Percentiles rank a stretch among this genome's conserved stretches.
Evolutionary conservation across 164 flowering plant genomes (phyloP).

Genomic region (Vitis amurensis): DNA sequence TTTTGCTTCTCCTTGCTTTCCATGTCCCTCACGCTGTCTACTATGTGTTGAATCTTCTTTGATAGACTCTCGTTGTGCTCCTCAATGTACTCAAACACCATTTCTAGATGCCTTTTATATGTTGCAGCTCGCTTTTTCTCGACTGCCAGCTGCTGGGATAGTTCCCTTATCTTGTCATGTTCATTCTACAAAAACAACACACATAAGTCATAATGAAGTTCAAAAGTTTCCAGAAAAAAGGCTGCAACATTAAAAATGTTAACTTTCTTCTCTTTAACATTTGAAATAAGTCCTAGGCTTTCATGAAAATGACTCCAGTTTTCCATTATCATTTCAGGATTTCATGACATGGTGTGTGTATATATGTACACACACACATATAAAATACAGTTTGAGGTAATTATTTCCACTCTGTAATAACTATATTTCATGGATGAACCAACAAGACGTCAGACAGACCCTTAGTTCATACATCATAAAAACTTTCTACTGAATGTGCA

Average conservation of each 20-base stretch:
- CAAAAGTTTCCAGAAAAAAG: too few relatives aligned
- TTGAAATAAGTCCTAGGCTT: too few relatives aligned
- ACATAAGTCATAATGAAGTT: not conserved
- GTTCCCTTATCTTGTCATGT: constrained; percentile 64
- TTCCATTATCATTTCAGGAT: not conserved
- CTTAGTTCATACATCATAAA: not conserved
- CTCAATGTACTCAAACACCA: constrained; percentile 66
- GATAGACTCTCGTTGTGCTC: constrained; percentile 56
- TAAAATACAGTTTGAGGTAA: too few relatives aligned
- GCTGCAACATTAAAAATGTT: not conserved
- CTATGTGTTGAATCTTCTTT: constrained; percentile 59
- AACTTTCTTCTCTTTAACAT: not conserved
- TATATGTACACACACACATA: too few relatives aligned
- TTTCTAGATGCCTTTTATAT: constrained; percentile 67
- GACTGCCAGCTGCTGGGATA: constrained; percentile 60
- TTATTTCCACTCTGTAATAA: too few relatives aligned
- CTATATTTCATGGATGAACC: not conserved
- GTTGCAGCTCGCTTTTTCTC: constrained; percentile 63
- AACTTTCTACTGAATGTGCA: constrained; percentile 1
- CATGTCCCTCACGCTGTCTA: constrained; percentile 52
- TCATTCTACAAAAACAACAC: constrained; percentile 47
- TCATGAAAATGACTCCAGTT: not conserved
- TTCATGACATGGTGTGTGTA: too few relatives aligned
- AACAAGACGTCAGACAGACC: not conserved
- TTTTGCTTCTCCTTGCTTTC: constrained; percentile 36